Evolutionary conservation across 257 asterid genomes (phyloP), one percentile per base, ranked within the genome.

Genomic region (Gentiana macrophylla): DNA sequence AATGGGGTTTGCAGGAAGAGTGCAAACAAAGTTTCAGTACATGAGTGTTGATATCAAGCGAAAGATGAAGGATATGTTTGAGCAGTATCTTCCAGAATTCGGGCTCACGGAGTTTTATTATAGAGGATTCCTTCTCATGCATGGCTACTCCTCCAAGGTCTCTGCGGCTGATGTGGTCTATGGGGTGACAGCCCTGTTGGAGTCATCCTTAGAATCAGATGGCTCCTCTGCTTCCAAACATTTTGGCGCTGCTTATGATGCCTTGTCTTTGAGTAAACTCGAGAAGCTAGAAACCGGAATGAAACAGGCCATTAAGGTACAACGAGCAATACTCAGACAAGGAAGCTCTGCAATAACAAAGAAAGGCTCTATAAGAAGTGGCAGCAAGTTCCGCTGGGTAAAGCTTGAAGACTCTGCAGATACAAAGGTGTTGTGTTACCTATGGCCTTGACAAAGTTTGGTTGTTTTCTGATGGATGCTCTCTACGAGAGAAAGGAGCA

Each of bases 141-240:
- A 83, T 12, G 97, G 99, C 11, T 89, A 92, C 36, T 83, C 94
- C 72, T 85, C 97, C 12, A 92, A 80, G 71, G 74, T 92, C 37
- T 92, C 97, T 50, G 99, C 97, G 62, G 95, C 97, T 37, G 95
- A 92, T 72, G 95, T 92, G 3, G 99, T 92, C 2, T 83, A 85
- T 61, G 97, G 97, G 32, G 94, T 88, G 37, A 85, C 97, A 3
- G 94, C 99, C 53, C 80, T 88, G 53, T 74, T 92, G 54, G 97
- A 88, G 68, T 76, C 95, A 10, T 83, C 84, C 1, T 76, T 86
- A 35, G 95, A 82, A 68, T 70, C 86, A 0, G 87, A 91, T 61
- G 98, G 95, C 54, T 85, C 99, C 43, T 80, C 87, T 5, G 80
- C 82, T 53, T 92, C 94, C 38, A 80, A 64, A 62, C 94, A 84